These are phyloP conservation scores for Pseudoscleropodium purum DNA, from an alignment of 225 moss, liverwort and hornwort species.

Conservation along the genomic window DNA sequence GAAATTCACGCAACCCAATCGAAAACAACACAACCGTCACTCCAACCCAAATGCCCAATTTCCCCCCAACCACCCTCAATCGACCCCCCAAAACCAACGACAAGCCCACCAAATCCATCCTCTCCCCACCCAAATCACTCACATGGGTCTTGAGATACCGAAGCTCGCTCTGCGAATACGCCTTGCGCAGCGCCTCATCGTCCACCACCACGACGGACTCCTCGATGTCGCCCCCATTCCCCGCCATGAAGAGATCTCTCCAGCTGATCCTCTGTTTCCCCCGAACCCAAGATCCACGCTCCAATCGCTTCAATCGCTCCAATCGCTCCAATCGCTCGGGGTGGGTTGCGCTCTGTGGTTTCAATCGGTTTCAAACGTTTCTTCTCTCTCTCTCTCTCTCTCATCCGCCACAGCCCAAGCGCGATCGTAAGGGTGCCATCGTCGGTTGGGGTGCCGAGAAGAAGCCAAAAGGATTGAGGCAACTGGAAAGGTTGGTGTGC, in stretches of 20 bases:
- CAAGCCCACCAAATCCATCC: not conserved
- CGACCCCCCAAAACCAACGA: not conserved
- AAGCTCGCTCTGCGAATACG: slow-evolving; percentile 25
- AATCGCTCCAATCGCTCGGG: not conserved
- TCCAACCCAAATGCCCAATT: not conserved
- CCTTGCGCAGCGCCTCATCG: slow-evolving; percentile 14
- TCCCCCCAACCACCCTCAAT: not conserved
- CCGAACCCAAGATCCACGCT: not conserved
- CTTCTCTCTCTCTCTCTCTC: not conserved
- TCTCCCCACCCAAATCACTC: not conserved
- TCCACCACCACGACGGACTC: slow-evolving; percentile 1
- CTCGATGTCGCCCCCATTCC: not conserved
- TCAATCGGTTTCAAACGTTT: not conserved
- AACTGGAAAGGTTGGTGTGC: not conserved
- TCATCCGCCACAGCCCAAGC: not conserved
- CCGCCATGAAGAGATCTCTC: not conserved
- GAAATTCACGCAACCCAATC: not conserved
- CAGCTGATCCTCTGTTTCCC: not conserved
- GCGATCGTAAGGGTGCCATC: not conserved
- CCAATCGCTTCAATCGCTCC: not conserved
- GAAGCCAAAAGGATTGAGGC: not conserved
- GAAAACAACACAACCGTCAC: not conserved
- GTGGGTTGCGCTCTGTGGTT: no score
- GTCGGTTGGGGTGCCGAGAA: not conserved
- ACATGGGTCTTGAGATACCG: slow-evolving; percentile 29